phyloP scores from a whole-genome alignment of 2,329 filamentous ascomycete species.

The Xylaria sp. region DNA sequence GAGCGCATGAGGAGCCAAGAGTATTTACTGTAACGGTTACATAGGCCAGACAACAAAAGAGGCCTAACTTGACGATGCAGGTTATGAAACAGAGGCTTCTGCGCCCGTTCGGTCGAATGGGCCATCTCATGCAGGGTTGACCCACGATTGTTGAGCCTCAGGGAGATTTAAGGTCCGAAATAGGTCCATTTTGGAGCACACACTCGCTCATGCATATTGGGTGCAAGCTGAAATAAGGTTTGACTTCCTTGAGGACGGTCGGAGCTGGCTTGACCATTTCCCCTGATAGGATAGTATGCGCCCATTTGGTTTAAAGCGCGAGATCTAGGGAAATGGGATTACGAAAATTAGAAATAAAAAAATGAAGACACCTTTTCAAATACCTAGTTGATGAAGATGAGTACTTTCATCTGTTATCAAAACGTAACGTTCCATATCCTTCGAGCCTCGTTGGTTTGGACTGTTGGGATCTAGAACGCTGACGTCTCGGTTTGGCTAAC shows the following conservation, averaged over 20 bases:
- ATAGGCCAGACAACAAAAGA: not conserved
- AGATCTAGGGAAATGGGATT: not conserved
- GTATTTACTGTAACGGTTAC: not conserved
- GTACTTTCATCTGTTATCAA: not conserved
- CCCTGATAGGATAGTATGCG: not conserved
- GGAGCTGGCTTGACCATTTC: not conserved
- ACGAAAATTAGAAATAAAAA: not conserved
- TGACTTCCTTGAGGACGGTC: not conserved
- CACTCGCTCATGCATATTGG: not conserved
- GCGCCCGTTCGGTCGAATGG: not conserved
- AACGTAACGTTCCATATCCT: conserved; percentile 21
- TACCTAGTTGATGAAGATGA: not conserved
- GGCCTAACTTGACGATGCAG: not conserved
- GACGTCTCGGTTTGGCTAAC: conserved; percentile 12
- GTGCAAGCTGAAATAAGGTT: conserved; percentile 11
- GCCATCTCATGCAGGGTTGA: conserved; percentile 20
- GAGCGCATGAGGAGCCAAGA: not conserved
- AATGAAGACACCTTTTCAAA: not conserved
- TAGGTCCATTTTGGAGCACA: conserved; percentile 7
- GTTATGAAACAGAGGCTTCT: conserved; percentile 10
- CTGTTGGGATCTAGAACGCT: conserved; percentile 30
- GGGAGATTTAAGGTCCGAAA: conserved; percentile 23
- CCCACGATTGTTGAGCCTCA: conserved; percentile 21
- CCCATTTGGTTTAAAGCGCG: not conserved
- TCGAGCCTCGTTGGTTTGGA: conserved; percentile 5